A percentile compares a stretch with the other conserved stretches of the same genome.
Conservation (phyloP, 2,329 filamentous ascomycete species). For the Phyllosticta citribraziliensis region DNA sequence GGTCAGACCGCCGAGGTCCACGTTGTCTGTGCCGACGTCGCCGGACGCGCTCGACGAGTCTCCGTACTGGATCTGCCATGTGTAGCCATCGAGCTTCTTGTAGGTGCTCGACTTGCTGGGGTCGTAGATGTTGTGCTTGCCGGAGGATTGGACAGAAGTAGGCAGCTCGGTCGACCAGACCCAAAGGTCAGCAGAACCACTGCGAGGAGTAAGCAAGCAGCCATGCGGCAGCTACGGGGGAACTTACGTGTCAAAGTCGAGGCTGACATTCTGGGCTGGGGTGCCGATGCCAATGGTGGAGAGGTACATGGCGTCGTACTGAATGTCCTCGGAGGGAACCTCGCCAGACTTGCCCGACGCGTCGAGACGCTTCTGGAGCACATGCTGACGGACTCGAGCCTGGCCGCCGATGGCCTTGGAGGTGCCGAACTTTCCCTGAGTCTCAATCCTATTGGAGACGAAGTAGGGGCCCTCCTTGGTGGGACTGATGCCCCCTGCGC, state of each 20-base stretch:
- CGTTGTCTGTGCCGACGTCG: conserved; percentile 51
- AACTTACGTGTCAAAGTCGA: conserved; percentile 55
- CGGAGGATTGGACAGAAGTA: conserved; percentile 21
- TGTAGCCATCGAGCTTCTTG: conserved; percentile 37
- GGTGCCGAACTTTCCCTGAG: conserved; percentile 40
- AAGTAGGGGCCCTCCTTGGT: conserved; percentile 54
- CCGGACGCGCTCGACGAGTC: conserved; percentile 59
- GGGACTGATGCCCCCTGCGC: conserved; percentile 46
- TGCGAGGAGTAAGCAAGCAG: background rate
- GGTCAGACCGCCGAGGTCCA: conserved; percentile 52
- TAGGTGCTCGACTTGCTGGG: conserved; percentile 52
- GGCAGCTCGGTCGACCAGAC: conserved; percentile 46
- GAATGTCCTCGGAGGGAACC: conserved; percentile 52
- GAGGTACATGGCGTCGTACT: conserved; percentile 59
- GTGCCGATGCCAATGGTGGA: conserved; percentile 56
- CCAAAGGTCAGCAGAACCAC: conserved; percentile 46
- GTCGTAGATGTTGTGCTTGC: conserved; percentile 48
- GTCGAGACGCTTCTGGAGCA: conserved; percentile 37
- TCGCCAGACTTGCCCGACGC: conserved; percentile 32
- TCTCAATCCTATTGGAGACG: conserved; percentile 38
- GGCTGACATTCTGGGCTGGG: conserved; percentile 47
- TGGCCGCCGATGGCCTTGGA: conserved; percentile 40
- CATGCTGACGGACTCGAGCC: conserved; percentile 33
- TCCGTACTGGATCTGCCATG: conserved; percentile 59
- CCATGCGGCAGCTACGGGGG: background rate